A percentile compares a stretch with the other conserved stretches of the same genome.
These are phyloP conservation scores for Forsythia viridissima DNA, from an alignment of 257 asterid genomes.

Conservation along the genomic window DNA sequence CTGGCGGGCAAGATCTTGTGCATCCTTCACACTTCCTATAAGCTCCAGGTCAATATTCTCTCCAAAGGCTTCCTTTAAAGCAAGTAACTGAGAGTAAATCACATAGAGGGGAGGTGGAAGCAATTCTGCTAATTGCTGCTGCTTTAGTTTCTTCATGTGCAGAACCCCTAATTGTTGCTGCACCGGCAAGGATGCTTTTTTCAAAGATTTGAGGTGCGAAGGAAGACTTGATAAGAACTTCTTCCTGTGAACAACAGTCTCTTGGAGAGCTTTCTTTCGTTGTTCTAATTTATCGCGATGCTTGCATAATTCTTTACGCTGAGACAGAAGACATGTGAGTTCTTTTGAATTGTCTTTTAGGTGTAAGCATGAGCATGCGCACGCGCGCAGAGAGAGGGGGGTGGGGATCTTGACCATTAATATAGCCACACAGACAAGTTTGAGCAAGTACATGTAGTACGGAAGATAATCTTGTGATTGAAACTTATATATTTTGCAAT, in stretches of 20 bases:
- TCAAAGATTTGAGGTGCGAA: constrained; percentile 90
- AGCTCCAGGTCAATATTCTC: constrained; percentile 88
- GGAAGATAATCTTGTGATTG: neutral
- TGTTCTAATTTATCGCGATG: constrained; percentile 78
- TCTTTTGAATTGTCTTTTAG: neutral
- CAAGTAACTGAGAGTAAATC: constrained; percentile 80
- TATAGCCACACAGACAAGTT: neutral
- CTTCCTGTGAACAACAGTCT: constrained; percentile 77
- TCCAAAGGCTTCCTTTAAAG: constrained; percentile 93
- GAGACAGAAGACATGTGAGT: constrained; percentile 33
- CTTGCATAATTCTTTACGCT: constrained; percentile 92
- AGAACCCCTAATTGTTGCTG: constrained; percentile 80
- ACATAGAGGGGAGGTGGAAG: constrained; percentile 95
- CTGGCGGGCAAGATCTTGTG: constrained; percentile 80
- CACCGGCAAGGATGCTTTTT: constrained; percentile 93
- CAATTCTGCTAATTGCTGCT: constrained; percentile 85
- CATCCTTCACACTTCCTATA: constrained; percentile 86
- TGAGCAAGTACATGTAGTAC: neutral
- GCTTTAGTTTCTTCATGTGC: constrained; percentile 84
- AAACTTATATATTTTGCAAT: neutral
- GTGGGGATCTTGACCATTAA: neutral
- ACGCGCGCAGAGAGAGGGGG: neutral
- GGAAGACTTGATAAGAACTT: constrained; percentile 91
- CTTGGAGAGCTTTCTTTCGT: constrained; percentile 83
- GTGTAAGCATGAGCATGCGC: constrained; percentile 15